phyloP scores from a whole-genome alignment of 163 green algal genomes.

The Coccomyxa subellipsoidea region DNA sequence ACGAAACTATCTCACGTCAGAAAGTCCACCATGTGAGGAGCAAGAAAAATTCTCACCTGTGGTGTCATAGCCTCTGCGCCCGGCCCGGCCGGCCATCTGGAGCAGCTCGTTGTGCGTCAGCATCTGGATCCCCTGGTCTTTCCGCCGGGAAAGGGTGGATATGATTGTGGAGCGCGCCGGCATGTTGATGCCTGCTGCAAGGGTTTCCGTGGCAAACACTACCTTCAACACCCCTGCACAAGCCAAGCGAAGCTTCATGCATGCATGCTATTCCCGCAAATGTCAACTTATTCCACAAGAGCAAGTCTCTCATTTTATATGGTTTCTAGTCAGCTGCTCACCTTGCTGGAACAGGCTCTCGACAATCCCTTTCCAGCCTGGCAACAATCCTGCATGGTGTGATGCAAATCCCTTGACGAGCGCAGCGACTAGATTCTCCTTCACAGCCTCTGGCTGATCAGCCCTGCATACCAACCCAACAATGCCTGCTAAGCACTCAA shows the following conservation, averaged over 20 bases:
- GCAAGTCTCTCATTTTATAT: too few relatives aligned
- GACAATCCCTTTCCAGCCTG: constrained; percentile 87
- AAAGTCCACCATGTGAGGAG: too few relatives aligned
- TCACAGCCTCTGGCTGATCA: constrained; percentile 75
- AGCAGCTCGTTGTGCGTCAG: constrained; percentile 92
- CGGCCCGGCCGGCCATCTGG: constrained; percentile 90
- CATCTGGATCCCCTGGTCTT: constrained; percentile 39
- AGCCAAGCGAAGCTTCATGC: neutral
- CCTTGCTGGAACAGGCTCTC: constrained; percentile 82
- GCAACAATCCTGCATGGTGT: constrained; percentile 91
- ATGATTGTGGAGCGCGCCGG: constrained; percentile 87
- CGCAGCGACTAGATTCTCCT: constrained; percentile 47
- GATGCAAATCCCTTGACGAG: constrained; percentile 70
- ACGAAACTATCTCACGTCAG: too few relatives aligned
- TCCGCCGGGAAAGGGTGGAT: constrained; percentile 55
- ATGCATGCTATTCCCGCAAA: neutral
- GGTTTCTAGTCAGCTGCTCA: too few relatives aligned
- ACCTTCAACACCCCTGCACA: constrained; percentile 68
- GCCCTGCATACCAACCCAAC: neutral
- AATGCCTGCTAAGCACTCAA: constrained; percentile 13
- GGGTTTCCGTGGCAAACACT: constrained; percentile 87
- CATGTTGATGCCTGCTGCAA: constrained; percentile 98
- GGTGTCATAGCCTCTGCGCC: constrained; percentile 77
- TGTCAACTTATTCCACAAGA: too few relatives aligned
- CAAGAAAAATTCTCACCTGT: constrained; percentile 10